Evolutionary conservation across 176 grass and related monocot genomes (phyloP), one percentile per base, ranked within the genome.

Genomic region (Aegilops tauschii): DNA sequence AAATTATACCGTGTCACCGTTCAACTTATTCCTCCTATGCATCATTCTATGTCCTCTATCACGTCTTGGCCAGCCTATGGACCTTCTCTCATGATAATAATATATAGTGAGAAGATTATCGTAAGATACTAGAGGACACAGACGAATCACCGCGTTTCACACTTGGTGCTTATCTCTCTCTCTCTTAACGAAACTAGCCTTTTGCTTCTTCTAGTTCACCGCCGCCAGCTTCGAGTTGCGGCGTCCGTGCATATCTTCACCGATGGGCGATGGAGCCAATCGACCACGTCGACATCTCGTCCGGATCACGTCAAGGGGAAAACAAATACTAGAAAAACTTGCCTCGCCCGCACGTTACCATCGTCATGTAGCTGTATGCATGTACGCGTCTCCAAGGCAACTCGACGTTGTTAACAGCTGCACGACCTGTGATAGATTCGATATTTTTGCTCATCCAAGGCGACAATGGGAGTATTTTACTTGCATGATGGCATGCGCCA

Each of bases 241-340:
- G 54, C 84, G 54, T 83, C 65, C 50, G 17, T 73, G 65, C 52
- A 73, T 86, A 79, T 90, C 84, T 73, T 79, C 30, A 30, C 28
- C 45, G 61, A 65, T 45, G 69, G 70, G 50, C 11, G 47, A 85
- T 18, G 50, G 1, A 20, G 18, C 18, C 54, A 59, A 59, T 14
- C 12, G 40, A 45, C 6, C 9, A 56, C 34, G 32, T 90, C 64
- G 69, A 82, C 83, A 8, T 83, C 79, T 7, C 30, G 3, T 36
- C 11, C 35, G 45, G 58, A 81, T 81, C 77, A 61, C 23, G 4
- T 9, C 0, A 47, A 34, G 6, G 79, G 75, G 77, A 82, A 70
- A 47, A 90, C 10, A 28, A 77, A 69, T 77, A 35, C 14, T 54
- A 56, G 25, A 70, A 61, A 75, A 16, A 44, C 61, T 36, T 62